Conservation (phyloP, 1,284 basidiomycete species). For the Sporisorium graminicola region DNA sequence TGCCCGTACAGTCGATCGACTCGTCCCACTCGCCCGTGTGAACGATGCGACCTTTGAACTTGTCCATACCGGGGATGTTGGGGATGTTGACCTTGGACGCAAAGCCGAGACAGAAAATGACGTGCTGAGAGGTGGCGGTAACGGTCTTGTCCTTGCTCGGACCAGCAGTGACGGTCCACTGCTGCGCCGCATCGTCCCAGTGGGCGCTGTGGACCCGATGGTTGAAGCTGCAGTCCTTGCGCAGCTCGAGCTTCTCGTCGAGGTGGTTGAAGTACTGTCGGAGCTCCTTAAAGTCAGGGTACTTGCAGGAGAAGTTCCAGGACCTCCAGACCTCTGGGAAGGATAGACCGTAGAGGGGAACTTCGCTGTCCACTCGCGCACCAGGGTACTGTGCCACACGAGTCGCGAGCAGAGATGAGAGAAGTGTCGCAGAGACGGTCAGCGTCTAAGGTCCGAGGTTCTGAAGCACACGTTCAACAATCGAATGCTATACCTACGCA, state of each 20-base stretch:
- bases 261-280: conserved; percentile 55
- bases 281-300: conserved; percentile 53
- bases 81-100: conserved; percentile 70
- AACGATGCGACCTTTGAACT: conserved; percentile 74
- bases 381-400: conserved; percentile 34
- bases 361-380: conserved; percentile 53
- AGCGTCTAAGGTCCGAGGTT: too few species aligned
- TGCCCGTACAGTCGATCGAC: conserved; percentile 74
- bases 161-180: conserved; percentile 48
- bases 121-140: conserved; percentile 42
- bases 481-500: conserved; percentile 26
- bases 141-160: conserved; percentile 29
- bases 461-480: too few species aligned
- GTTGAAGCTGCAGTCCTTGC: conserved; percentile 56
- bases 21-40: conserved; percentile 77
- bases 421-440: too few species aligned
- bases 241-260: conserved; percentile 50
- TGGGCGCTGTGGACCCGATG: conserved; percentile 42
- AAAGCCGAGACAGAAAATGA: conserved; percentile 56
- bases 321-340: conserved; percentile 49
- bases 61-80: conserved; percentile 72
- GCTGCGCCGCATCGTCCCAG: conserved; percentile 39
- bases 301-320: conserved; percentile 55
- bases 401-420: not conserved
- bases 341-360: conserved; percentile 51